phyloP scores from a whole-genome alignment of 306 rosid genomes.

The Arachis hypogaea region DNA sequence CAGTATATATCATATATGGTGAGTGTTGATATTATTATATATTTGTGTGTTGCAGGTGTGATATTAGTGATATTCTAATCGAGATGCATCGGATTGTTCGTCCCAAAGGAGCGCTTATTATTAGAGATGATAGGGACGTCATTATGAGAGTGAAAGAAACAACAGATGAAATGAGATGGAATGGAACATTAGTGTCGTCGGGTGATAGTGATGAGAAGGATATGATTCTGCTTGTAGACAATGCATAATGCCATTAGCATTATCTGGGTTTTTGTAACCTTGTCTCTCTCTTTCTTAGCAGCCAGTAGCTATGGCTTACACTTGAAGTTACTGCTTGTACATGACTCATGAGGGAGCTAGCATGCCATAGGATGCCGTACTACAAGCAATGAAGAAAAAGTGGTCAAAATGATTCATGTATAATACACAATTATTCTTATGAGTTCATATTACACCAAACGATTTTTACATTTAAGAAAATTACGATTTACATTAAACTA shows the following conservation, averaged over 20 bases:
- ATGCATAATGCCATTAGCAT: conserved; percentile 6
- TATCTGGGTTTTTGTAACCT: too few relatives aligned
- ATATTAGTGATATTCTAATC: conserved; percentile 46
- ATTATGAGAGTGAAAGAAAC: conserved; percentile 51
- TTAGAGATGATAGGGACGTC: conserved; percentile 48
- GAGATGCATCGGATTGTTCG: conserved; percentile 63
- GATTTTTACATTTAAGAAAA: too few relatives aligned
- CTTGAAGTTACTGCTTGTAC: too few relatives aligned
- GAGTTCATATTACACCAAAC: too few relatives aligned
- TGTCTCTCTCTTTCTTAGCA: too few relatives aligned
- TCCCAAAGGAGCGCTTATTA: conserved; percentile 53
- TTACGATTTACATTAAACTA: too few relatives aligned
- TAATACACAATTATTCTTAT: too few relatives aligned
- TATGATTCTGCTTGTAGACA: conserved; percentile 46
- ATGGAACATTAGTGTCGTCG: conserved; percentile 27
- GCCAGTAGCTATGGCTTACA: too few relatives aligned
- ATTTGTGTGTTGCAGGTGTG: conserved; percentile 49
- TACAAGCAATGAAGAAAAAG: too few relatives aligned
- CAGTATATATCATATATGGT: background rate
- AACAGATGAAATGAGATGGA: conserved; percentile 52
- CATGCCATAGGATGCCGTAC: too few relatives aligned
- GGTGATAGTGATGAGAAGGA: conserved; percentile 40
- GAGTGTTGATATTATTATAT: background rate
- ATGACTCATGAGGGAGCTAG: too few relatives aligned
- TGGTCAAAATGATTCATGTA: too few relatives aligned